Percentiles rank a stretch among this genome's conserved stretches.
phyloP scores from a whole-genome alignment of 1,284 basidiomycete genomes.

The Boletus smithii region DNA sequence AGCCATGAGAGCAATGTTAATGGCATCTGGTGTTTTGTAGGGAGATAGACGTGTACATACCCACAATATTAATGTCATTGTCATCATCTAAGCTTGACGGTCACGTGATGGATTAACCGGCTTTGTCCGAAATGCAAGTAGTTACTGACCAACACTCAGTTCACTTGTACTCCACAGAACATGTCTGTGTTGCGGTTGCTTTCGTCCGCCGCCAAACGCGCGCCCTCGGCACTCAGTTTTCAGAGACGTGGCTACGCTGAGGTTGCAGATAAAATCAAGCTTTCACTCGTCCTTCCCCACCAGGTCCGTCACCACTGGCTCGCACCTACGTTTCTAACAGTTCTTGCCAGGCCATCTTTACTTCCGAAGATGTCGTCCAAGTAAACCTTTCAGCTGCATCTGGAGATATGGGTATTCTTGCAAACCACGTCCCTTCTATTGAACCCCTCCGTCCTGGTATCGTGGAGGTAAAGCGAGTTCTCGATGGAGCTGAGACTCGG shows the following conservation, averaged over 20 bases:
- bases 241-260: conserved; percentile 86
- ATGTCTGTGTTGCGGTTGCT: conserved; percentile 78
- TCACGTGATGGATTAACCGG: conserved; percentile 31
- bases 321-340: conserved; percentile 10
- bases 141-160: not conserved
- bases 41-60: conserved; percentile 6
- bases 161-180: conserved; percentile 14
- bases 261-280: conserved; percentile 79
- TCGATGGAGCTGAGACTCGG: too few species aligned
- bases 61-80: not conserved
- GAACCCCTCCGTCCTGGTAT: conserved; percentile 91
- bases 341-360: conserved; percentile 72
- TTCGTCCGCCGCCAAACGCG: conserved; percentile 59
- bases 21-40: not conserved
- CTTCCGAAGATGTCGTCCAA: conserved; percentile 84
- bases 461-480: conserved; percentile 89
- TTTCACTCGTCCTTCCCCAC: conserved; percentile 90
- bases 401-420: conserved; percentile 98
- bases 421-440: conserved; percentile 93
- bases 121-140: conserved; percentile 24
- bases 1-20: conserved; percentile 13
- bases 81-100: not conserved
- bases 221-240: conserved; percentile 48
- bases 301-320: conserved; percentile 58
- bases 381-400: conserved; percentile 91